Evolutionary conservation across 371 early-diverging fungal species (phyloP).

Genomic region (Polyrhizophydium stewartii): DNA sequence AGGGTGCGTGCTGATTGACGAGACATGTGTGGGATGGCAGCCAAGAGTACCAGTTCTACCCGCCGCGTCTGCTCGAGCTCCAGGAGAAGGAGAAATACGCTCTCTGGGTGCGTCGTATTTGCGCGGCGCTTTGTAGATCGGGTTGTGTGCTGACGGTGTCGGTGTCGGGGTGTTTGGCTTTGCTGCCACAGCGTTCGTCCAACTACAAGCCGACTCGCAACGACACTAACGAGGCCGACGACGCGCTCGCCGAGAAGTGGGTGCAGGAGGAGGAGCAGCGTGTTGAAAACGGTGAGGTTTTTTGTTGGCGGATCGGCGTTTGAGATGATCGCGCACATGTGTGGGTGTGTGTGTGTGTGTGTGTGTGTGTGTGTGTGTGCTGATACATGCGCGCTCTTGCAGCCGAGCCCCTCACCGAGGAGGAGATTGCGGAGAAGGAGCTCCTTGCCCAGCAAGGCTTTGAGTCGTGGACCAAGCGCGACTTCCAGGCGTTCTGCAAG

Average conservation of each 20-base stretch:
- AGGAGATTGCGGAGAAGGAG: slow-evolving; percentile 82
- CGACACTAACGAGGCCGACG: slow-evolving; percentile 14
- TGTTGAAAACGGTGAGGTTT: slow-evolving; percentile 57
- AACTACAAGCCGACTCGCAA: slow-evolving; percentile 18
- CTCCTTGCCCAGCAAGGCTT: slow-evolving; percentile 36
- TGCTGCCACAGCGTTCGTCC: too few species aligned
- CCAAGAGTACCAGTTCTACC: slow-evolving; percentile 93
- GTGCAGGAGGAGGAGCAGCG: slow-evolving; percentile 73
- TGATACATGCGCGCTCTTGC: neutral
- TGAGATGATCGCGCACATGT: neutral
- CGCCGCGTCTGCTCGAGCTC: slow-evolving; percentile 70
- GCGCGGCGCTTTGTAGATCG: too few species aligned
- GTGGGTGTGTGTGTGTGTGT: too few species aligned
- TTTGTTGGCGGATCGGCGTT: too few species aligned
- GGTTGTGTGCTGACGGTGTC: too few species aligned
- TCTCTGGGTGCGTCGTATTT: slow-evolving; percentile 13
- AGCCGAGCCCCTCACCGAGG: slow-evolving; percentile 87
- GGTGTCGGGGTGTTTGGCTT: too few species aligned
- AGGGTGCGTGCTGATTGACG: too few species aligned
- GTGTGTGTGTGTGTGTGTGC: too few species aligned
- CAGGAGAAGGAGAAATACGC: slow-evolving; percentile 70
- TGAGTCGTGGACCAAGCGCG: slow-evolving; percentile 80
- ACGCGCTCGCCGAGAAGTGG: slow-evolving; percentile 55
- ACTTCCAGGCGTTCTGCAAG: slow-evolving; percentile 84
- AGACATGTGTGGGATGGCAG: slow-evolving; percentile 10